These are phyloP conservation scores for Penicillium parvum DNA, from an alignment of 495 filamentous ascomycete species.

Conservation along the genomic window DNA sequence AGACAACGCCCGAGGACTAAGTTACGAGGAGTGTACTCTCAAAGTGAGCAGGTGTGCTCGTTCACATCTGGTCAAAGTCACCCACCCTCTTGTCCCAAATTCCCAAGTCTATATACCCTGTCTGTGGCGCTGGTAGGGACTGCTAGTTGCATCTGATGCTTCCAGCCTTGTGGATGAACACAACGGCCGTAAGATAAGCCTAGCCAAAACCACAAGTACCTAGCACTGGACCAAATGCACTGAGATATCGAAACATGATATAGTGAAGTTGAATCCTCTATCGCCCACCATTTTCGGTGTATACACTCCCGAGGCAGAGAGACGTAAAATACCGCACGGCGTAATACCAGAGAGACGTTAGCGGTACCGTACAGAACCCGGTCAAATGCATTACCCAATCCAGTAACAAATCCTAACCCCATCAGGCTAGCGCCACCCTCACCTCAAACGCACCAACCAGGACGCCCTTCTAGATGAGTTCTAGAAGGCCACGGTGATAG, in stretches of 20 bases:
- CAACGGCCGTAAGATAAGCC: slow-evolving; percentile 3
- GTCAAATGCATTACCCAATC: too few relatives aligned
- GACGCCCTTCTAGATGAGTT: slow-evolving; percentile 21
- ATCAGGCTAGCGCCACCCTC: too few relatives aligned
- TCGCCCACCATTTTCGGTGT: too few relatives aligned
- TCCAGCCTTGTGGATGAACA: too few relatives aligned
- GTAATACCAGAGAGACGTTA: slow-evolving; percentile 7
- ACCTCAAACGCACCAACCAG: slow-evolving; percentile 24
- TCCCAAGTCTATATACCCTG: slow-evolving; percentile 10
- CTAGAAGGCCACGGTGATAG: slow-evolving; percentile 4
- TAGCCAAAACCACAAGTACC: too few relatives aligned
- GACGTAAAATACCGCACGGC: slow-evolving; percentile 3
- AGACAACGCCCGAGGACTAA: neutral
- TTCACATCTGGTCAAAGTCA: slow-evolving; percentile 9
- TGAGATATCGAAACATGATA: too few relatives aligned
- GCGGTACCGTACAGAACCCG: slow-evolving; percentile 5
- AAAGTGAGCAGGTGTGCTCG: too few relatives aligned
- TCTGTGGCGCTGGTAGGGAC: slow-evolving; percentile 20
- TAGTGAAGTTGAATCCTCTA: too few relatives aligned
- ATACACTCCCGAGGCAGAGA: neutral
- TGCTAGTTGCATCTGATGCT: slow-evolving; percentile 14
- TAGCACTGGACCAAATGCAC: too few relatives aligned
- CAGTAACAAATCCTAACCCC: too few relatives aligned
- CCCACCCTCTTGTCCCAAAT: slow-evolving; percentile 8
- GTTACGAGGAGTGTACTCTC: neutral